Evolutionary conservation across 495 filamentous ascomycete species (phyloP).

Genomic region (Acidomyces sp.): DNA sequence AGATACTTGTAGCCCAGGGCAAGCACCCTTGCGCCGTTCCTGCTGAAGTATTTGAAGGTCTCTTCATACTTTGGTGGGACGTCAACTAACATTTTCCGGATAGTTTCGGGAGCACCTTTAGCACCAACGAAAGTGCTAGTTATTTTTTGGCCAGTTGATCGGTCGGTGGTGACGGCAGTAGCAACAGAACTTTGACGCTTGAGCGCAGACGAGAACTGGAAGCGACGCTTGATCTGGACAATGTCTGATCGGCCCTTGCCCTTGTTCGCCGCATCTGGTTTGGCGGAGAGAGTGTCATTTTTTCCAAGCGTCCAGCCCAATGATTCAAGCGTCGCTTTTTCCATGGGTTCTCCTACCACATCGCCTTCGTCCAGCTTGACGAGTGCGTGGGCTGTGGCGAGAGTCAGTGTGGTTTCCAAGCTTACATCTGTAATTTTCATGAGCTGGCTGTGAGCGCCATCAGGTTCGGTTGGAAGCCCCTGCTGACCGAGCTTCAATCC

Average conservation of each 20-base stretch:
- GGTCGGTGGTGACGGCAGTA: conserved; percentile 54
- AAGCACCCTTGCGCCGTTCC: conserved; percentile 84
- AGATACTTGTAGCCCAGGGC: conserved; percentile 90
- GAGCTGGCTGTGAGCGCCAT: conserved; percentile 66
- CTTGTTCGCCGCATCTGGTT: conserved; percentile 24
- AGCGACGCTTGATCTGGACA: conserved; percentile 88
- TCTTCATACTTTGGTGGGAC: conserved; percentile 87
- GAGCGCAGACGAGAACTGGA: conserved; percentile 94
- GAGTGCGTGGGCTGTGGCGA: conserved; percentile 89
- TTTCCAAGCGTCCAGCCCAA: conserved; percentile 84
- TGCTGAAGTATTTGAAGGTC: conserved; percentile 94
- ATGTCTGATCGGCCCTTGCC: conserved; percentile 29
- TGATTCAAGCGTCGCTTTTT: conserved; percentile 81
- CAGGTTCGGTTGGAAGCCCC: conserved; percentile 54
- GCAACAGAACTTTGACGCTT: conserved; percentile 94
- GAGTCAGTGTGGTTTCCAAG: conserved; percentile 76
- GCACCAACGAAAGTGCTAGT: conserved; percentile 82
- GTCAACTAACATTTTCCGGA: conserved; percentile 76
- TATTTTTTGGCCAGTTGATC: conserved; percentile 54
- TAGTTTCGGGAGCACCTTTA: conserved; percentile 95
- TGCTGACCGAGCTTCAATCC: conserved; percentile 61
- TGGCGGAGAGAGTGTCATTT: conserved; percentile 61
- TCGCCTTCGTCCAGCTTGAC: conserved; percentile 96
- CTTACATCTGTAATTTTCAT: conserved; percentile 50
- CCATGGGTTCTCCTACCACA: conserved; percentile 96